Base-by-base conservation (phyloP, 129 eudicot species). In the Flaveria brownii region DNA sequence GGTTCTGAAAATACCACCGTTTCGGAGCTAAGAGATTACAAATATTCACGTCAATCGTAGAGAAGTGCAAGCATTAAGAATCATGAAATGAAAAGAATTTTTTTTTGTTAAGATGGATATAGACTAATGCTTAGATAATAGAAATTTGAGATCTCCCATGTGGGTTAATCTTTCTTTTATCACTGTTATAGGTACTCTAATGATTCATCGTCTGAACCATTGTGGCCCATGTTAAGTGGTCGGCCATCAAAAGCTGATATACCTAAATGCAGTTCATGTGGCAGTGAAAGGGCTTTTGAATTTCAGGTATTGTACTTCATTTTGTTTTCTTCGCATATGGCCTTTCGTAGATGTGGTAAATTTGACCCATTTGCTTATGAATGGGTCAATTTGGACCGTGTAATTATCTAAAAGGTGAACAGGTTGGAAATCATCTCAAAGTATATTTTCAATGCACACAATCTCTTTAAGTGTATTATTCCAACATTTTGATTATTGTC, bases 191-290 rank as follows among this genome's bases (percentile, higher is more conserved):
- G 97, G 84, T 92, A 85, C 73, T 86, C 81, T 39, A 83, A 87
- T 43, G 22, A 67, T 10, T 86, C 82, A 16, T 71, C 65, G 54
- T 85, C 93, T 66, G 84, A 86, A 69, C 96, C 96, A 6, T 64
- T 89, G 46, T 95, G 97, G 97, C 97, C 97, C 10, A 84, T 86
- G 76, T 82, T 86, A 49, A 91, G 97, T 86, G 93, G 90, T 50
- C 85, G 82, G 20, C 97, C 97, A 76, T 82, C 96, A 63, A 82
- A 61, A 63, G 57, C 60, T 16, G 92, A 91, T 77, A 87, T 95
- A 80, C 96, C 96, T 26, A 83, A 74, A 68, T 94, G 99, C 80
- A 62, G 46, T 75, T 63, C 84, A 42, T 94, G 99, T 85, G 85
- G 86, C 62, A 72, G 85, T 43, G 25, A 74, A 55, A 80, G 87